phyloP scores from a whole-genome alignment of 176 grass and related monocot genomes.

The Avena atlantica region DNA sequence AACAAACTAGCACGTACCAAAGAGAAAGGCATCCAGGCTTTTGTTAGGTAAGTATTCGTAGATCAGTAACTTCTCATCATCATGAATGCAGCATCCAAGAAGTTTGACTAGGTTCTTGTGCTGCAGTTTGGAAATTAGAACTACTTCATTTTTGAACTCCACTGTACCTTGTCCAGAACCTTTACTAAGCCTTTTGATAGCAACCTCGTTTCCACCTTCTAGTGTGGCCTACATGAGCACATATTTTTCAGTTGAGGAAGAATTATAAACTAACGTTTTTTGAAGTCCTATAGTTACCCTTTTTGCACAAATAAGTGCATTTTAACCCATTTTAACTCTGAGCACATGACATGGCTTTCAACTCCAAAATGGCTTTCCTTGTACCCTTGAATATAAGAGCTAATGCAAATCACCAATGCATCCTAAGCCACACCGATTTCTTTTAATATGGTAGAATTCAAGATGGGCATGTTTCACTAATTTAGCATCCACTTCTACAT shows the following conservation, averaged over 20 bases:
- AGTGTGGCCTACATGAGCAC: neutral
- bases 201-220: neutral
- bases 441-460: neutral
- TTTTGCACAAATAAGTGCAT: neutral
- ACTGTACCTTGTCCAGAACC: neutral
- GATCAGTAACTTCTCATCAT: neutral
- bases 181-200: neutral
- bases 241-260: neutral
- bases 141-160: constrained; percentile 5
- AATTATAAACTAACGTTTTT: neutral
- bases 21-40: neutral
- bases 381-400: neutral
- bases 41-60: constrained; percentile 25
- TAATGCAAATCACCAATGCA: neutral
- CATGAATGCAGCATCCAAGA: neutral
- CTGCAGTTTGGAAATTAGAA: neutral
- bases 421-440: neutral
- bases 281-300: neutral
- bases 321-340: neutral
- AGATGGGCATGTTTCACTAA: neutral
- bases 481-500: neutral
- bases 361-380: neutral
- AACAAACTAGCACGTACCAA: neutral
- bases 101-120: neutral
- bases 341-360: neutral